Percentiles rank a stretch among this genome's conserved stretches.
Conservation (phyloP, 2,329 filamentous ascomycete genomes). For the Zymoseptoria brevis region DNA sequence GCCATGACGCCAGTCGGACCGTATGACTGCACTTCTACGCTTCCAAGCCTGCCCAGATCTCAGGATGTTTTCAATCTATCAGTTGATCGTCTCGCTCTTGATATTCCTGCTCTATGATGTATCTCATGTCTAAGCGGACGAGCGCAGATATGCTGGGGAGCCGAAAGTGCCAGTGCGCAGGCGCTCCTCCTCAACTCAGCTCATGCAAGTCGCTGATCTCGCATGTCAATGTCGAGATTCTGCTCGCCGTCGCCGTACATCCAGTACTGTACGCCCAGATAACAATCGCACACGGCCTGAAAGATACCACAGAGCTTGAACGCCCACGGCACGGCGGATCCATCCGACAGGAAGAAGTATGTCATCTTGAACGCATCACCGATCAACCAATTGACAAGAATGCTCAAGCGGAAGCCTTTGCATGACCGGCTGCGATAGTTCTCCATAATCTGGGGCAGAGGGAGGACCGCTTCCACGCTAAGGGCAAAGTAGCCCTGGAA, state of each 20-base stretch:
- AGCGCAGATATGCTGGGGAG: neutral
- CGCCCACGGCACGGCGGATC: conserved; percentile 56
- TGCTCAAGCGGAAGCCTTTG: conserved; percentile 68
- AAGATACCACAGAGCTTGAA: conserved; percentile 80
- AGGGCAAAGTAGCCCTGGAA: conserved; percentile 68
- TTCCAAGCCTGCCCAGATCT: neutral
- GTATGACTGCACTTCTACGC: neutral
- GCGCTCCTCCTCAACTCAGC: neutral
- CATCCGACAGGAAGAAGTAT: conserved; percentile 66
- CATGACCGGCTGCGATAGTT: conserved; percentile 63
- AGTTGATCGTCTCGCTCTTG: neutral
- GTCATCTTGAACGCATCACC: conserved; percentile 78
- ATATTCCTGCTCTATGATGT: neutral
- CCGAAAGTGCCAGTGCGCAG: neutral
- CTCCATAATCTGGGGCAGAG: conserved; percentile 67
- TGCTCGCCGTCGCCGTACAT: conserved; percentile 52
- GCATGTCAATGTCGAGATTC: conserved; percentile 14
- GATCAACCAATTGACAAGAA: conserved; percentile 68
- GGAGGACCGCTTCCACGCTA: conserved; percentile 71
- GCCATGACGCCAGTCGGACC: neutral
- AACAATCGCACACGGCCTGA: conserved; percentile 67
- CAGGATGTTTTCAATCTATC: neutral
- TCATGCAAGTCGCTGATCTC: conserved; percentile 22
- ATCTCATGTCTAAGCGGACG: neutral
- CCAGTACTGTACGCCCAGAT: conserved; percentile 66